Conservation (phyloP, 2,329 filamentous ascomycete genomes). For the Neofusicoccum cordaticola region DNA sequence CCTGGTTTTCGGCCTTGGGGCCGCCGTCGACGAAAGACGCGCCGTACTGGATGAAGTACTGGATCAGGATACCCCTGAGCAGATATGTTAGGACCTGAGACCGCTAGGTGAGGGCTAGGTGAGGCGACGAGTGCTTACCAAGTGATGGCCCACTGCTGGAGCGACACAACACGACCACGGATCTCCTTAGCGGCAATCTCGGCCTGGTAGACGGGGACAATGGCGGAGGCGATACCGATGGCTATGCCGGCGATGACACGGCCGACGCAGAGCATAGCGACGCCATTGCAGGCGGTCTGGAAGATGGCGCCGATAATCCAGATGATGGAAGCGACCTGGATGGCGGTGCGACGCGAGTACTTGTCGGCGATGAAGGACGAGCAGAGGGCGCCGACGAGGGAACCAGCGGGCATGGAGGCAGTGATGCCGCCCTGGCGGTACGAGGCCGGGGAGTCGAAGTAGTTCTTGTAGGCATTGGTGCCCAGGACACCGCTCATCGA, state of each 20-base stretch:
- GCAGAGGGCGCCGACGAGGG: slow-evolving; percentile 36
- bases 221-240: slow-evolving; percentile 84
- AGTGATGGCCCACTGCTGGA: slow-evolving; percentile 70
- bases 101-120: rapidly evolving
- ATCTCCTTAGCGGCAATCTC: slow-evolving; percentile 62
- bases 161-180: slow-evolving; percentile 58
- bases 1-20: slow-evolving; percentile 35
- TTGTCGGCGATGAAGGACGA: slow-evolving; percentile 38
- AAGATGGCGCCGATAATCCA: slow-evolving; percentile 36
- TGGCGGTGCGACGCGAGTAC: slow-evolving; percentile 34
- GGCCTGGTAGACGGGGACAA: slow-evolving; percentile 90
- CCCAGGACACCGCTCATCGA: slow-evolving; percentile 55
- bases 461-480: slow-evolving; percentile 29
- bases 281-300: slow-evolving; percentile 21
- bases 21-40: slow-evolving; percentile 47
- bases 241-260: slow-evolving; percentile 79
- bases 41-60: slow-evolving; percentile 62
- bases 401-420: slow-evolving; percentile 37
- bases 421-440: slow-evolving; percentile 31
- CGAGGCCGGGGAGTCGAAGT: slow-evolving; percentile 21
- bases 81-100: not conserved
- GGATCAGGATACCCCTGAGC: slow-evolving; percentile 58
- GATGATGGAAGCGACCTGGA: slow-evolving; percentile 33
- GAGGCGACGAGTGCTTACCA: slow-evolving; percentile 38
- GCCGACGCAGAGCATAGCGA: slow-evolving; percentile 51